Evolutionary conservation across 179 eudicot genomes (phyloP).

Genomic region (Drosera spatulata): DNA sequence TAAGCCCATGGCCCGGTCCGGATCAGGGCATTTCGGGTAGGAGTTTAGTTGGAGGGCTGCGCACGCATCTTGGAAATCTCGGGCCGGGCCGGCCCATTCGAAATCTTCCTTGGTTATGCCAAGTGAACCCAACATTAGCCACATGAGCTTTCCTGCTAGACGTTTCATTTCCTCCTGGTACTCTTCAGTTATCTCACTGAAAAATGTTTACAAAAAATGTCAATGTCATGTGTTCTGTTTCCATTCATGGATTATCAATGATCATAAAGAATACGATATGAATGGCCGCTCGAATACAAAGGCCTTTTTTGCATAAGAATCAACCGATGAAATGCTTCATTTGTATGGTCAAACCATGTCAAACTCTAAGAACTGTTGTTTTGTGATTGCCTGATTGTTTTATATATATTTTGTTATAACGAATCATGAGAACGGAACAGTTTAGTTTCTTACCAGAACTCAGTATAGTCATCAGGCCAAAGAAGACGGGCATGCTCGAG

Average conservation of each 20-base stretch:
- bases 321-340: no score
- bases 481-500: conserved; percentile 38
- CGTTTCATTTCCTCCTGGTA: conserved; percentile 32
- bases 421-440: no score
- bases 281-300: no score
- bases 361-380: no score
- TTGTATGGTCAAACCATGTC: no score
- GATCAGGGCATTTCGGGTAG: conserved; percentile 50
- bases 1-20: conserved; percentile 48
- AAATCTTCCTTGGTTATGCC: conserved; percentile 28
- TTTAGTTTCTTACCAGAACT: conserved; percentile 25
- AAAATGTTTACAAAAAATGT: conserved; percentile 1
- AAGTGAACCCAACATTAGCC: conserved; percentile 26
- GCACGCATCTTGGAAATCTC: conserved; percentile 13
- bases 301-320: no score
- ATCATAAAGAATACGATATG: no score
- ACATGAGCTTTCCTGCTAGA: conserved; percentile 29
- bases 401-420: no score
- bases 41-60: conserved; percentile 46
- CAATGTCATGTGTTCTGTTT: not conserved
- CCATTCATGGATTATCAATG: no score
- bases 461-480: conserved; percentile 32
- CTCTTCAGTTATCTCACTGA: conserved; percentile 37
- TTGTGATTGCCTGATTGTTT: no score
- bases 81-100: conserved; percentile 11